phyloP scores from a whole-genome alignment of 2,329 filamentous ascomycete species.

The Tolypocladium tundrense region DNA sequence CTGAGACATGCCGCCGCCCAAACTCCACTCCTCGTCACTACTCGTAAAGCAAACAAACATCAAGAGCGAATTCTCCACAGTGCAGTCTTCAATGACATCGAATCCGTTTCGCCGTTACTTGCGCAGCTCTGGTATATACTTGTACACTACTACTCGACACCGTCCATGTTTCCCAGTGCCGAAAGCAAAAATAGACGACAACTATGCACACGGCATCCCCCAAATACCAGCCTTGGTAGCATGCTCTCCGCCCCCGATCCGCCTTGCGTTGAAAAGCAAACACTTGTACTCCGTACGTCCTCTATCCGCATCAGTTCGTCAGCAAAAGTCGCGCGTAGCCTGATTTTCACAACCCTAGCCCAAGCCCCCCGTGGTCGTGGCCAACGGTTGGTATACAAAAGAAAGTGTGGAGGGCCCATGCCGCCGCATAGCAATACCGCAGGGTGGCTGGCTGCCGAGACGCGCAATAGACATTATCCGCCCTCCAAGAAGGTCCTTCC shows the following conservation, averaged over 20 bases:
- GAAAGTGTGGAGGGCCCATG: constrained; percentile 3
- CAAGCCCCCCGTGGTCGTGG: constrained; percentile 1
- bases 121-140: neutral
- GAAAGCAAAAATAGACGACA: neutral
- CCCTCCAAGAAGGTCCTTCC: neutral
- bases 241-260: neutral
- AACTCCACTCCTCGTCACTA: neutral
- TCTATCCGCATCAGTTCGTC: constrained; percentile 7
- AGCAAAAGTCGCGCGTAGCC: neutral
- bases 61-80: too few relatives aligned
- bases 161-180: neutral
- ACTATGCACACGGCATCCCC: neutral
- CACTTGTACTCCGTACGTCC: constrained; percentile 7
- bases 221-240: neutral
- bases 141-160: neutral
- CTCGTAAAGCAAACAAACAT: neutral
- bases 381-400: constrained; percentile 3
- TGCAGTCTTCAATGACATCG: neutral
- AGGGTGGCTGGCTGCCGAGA: neutral
- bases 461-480: neutral
- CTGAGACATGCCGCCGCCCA: neutral
- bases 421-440: constrained; percentile 3
- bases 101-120: neutral
- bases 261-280: neutral
- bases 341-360: neutral